phyloP scores from a whole-genome alignment of 1,284 basidiomycete genomes.

The Omphalotus olearius region DNA sequence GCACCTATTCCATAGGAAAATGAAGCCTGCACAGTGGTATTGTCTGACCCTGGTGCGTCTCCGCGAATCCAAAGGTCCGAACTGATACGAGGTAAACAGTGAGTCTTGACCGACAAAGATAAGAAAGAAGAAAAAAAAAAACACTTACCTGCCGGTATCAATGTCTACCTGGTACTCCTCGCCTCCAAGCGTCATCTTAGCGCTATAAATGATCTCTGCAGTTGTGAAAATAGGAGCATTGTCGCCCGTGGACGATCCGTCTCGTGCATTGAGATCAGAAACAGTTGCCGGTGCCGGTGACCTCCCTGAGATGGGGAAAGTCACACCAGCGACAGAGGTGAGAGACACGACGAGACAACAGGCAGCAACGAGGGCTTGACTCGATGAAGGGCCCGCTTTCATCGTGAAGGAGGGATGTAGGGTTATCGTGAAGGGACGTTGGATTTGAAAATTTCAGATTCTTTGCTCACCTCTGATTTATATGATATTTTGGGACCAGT shows the following conservation, averaged over 20 bases:
- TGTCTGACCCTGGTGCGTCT: neutral
- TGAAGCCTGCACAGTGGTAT: neutral
- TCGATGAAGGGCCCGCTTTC: too few relatives aligned
- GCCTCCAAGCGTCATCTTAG: conserved; percentile 3
- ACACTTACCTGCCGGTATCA: conserved; percentile 7
- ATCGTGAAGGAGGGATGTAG: too few relatives aligned
- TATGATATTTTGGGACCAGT: too few relatives aligned
- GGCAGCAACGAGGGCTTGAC: too few relatives aligned
- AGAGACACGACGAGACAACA: neutral
- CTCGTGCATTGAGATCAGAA: neutral
- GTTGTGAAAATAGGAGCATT: neutral
- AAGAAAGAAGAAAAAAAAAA: too few relatives aligned
- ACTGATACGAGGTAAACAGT: neutral
- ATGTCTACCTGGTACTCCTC: neutral
- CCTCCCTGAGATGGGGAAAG: neutral
- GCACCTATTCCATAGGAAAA: neutral
- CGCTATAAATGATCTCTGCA: neutral
- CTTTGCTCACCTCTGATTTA: too few relatives aligned
- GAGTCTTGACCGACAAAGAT: neutral
- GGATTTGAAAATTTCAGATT: too few relatives aligned
- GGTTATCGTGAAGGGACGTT: too few relatives aligned
- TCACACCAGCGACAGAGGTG: neutral
- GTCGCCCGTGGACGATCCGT: neutral
- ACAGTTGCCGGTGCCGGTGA: too few relatives aligned
- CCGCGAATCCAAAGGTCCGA: conserved; percentile 1